Conservation (phyloP, 2,329 filamentous ascomycete genomes). For the Alternaria solani region DNA sequence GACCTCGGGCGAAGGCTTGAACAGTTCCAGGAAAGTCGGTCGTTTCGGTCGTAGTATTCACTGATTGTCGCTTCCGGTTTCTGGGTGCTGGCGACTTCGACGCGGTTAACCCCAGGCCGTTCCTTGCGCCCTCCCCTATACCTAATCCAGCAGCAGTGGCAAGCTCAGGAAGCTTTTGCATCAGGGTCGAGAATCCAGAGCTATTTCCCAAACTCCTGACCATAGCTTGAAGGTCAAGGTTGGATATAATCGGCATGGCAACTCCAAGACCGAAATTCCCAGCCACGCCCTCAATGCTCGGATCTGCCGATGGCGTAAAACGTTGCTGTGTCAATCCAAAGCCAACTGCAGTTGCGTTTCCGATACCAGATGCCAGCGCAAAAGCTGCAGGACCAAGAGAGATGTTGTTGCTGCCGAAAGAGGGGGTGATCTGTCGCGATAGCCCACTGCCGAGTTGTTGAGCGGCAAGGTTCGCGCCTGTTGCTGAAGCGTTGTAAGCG, state of each 20-base stretch:
- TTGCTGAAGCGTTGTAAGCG: slow-evolving; percentile 29
- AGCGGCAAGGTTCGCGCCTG: slow-evolving; percentile 34
- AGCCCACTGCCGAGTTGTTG: slow-evolving; percentile 40
- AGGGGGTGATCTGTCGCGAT: slow-evolving; percentile 30
- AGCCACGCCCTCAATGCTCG: slow-evolving; percentile 33
- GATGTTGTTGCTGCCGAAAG: slow-evolving; percentile 10
- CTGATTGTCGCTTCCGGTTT: slow-evolving; percentile 20
- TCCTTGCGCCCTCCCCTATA: slow-evolving; percentile 38
- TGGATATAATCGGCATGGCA: slow-evolving; percentile 33
- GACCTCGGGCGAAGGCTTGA: slow-evolving; percentile 31
- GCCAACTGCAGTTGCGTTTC: slow-evolving; percentile 36
- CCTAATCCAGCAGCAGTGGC: slow-evolving; percentile 38
- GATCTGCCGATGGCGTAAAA: slow-evolving; percentile 25
- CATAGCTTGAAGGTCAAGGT: slow-evolving; percentile 28
- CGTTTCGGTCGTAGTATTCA: slow-evolving; percentile 8
- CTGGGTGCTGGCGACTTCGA: background rate
- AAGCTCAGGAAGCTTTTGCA: slow-evolving; percentile 34
- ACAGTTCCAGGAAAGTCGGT: slow-evolving; percentile 30
- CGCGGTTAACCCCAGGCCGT: slow-evolving; percentile 29
- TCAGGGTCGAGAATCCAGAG: slow-evolving; percentile 9
- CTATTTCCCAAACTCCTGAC: slow-evolving; percentile 20
- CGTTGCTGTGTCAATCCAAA: slow-evolving; percentile 33
- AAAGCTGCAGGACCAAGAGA: slow-evolving; percentile 32
- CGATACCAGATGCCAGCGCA: slow-evolving; percentile 39
- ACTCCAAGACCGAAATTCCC: slow-evolving; percentile 40